These are phyloP conservation scores for Metarhizium anisopliae DNA, from an alignment of 2,329 filamentous ascomycete genomes.

Conservation along the genomic window DNA sequence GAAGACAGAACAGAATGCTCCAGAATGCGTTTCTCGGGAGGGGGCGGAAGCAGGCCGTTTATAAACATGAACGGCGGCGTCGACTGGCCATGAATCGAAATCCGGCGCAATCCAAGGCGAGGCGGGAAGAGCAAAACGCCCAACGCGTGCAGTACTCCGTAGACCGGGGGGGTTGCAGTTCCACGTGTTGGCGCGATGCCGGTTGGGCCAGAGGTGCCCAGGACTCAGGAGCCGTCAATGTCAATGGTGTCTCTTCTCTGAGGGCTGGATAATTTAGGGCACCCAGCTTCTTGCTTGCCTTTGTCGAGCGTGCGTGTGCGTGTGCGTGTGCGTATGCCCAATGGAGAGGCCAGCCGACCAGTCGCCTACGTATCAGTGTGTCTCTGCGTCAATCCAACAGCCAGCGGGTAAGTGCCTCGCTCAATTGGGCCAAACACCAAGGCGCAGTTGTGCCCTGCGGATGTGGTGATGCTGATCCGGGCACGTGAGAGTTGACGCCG, in stretches of 20 bases:
- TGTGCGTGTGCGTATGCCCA: neutral
- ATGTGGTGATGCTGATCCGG: slow-evolving; percentile 3
- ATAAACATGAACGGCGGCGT: neutral
- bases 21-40: neutral
- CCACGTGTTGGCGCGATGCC: slow-evolving; percentile 6
- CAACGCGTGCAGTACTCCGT: slow-evolving; percentile 2
- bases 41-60: neutral
- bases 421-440: neutral
- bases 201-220: slow-evolving; percentile 1
- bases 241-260: too few relatives aligned
- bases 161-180: slow-evolving; percentile 2
- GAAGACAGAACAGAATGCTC: neutral
- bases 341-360: neutral
- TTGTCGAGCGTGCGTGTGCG: neutral
- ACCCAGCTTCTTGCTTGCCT: neutral
- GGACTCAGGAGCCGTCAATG: neutral
- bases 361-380: neutral
- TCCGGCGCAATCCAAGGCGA: neutral
- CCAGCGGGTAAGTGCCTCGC: neutral
- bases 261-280: too few relatives aligned
- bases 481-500: slow-evolving; percentile 6
- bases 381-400: neutral
- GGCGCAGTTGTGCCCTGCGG: neutral
- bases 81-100: neutral
- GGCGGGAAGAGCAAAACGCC: slow-evolving; percentile 2